These are phyloP conservation scores for Nidularia pulvinata DNA, from an alignment of 768 basidiomycete species.

Conservation along the genomic window DNA sequence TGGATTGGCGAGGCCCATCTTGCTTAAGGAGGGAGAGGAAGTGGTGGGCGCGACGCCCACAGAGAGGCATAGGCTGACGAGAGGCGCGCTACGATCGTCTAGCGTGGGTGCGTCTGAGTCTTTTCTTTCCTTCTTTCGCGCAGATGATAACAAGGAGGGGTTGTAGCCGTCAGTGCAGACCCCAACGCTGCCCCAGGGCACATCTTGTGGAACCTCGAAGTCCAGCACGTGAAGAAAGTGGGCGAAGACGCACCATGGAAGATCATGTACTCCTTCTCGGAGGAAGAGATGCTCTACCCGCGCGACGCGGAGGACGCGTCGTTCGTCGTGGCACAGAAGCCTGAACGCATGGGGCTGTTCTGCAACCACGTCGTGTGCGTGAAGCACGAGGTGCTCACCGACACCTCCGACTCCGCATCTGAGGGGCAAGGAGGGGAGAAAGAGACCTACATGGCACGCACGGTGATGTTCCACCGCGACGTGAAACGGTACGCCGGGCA, in stretches of 20 bases:
- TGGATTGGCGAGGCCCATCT: constrained; percentile 18
- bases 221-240: constrained; percentile 7
- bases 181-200: constrained; percentile 2
- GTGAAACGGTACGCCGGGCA: constrained; percentile 19
- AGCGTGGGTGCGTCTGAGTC: constrained; percentile 15
- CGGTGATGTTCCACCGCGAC: constrained; percentile 17
- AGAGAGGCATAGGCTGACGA: constrained; percentile 18
- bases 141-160: background rate
- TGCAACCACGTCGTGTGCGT: constrained; percentile 19
- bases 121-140: background rate
- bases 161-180: background rate
- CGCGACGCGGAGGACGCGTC: constrained; percentile 18
- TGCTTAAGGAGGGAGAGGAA: constrained; percentile 16
- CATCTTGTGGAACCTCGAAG: constrained; percentile 15
- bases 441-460: constrained; percentile 11
- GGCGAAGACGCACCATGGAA: constrained; percentile 12
- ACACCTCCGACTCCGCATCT: constrained; percentile 7
- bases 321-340: constrained; percentile 15
- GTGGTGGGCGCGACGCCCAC: constrained; percentile 13
- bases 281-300: constrained; percentile 19
- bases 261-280: constrained; percentile 21
- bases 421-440: constrained; percentile 3
- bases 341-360: constrained; percentile 11
- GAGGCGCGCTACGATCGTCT: constrained; percentile 8
- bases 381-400: constrained; percentile 17